phyloP scores from a whole-genome alignment of 2,329 filamentous ascomycete species.

The Pyricularia sp. region DNA sequence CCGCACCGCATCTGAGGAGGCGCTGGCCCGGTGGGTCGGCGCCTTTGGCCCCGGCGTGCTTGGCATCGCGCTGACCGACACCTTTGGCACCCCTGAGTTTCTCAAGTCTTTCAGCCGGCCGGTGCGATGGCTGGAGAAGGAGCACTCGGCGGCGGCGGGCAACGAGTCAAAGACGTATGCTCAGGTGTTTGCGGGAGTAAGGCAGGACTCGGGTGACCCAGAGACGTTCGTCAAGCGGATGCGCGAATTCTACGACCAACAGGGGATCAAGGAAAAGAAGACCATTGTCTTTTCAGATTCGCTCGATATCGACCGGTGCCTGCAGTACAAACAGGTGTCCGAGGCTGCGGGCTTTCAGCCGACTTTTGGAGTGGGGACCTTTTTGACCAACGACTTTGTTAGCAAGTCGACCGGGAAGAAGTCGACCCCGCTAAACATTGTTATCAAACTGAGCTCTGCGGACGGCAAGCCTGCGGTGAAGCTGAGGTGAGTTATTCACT shows the following conservation, averaged over 20 bases:
- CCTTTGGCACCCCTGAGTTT: slow-evolving; percentile 86
- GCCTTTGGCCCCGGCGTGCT: slow-evolving; percentile 80
- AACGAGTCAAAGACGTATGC: slow-evolving; percentile 51
- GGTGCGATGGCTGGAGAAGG: slow-evolving; percentile 27
- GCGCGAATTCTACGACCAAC: slow-evolving; percentile 64
- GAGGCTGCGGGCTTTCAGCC: slow-evolving; percentile 72
- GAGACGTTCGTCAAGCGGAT: slow-evolving; percentile 65
- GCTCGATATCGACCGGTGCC: slow-evolving; percentile 76
- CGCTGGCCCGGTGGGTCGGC: slow-evolving; percentile 75
- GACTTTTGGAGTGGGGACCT: slow-evolving; percentile 89
- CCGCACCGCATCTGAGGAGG: slow-evolving; percentile 67
- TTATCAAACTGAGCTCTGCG: slow-evolving; percentile 89
- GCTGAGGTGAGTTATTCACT: slow-evolving; percentile 43
- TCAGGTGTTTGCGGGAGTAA: slow-evolving; percentile 67
- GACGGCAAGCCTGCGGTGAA: slow-evolving; percentile 75
- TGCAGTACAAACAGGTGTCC: slow-evolving; percentile 77
- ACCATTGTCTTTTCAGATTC: slow-evolving; percentile 92
- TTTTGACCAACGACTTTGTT: slow-evolving; percentile 88
- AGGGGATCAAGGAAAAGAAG: slow-evolving; percentile 69
- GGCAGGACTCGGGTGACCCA: slow-evolving; percentile 85
- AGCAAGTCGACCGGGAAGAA: slow-evolving; percentile 61
- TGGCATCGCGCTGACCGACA: slow-evolving; percentile 86
- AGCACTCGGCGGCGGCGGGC: slow-evolving; percentile 19
- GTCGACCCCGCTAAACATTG: slow-evolving; percentile 87
- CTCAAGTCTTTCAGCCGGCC: slow-evolving; percentile 69